phyloP scores from a whole-genome alignment of 495 filamentous ascomycete genomes.

The Neurospora sp. region DNA sequence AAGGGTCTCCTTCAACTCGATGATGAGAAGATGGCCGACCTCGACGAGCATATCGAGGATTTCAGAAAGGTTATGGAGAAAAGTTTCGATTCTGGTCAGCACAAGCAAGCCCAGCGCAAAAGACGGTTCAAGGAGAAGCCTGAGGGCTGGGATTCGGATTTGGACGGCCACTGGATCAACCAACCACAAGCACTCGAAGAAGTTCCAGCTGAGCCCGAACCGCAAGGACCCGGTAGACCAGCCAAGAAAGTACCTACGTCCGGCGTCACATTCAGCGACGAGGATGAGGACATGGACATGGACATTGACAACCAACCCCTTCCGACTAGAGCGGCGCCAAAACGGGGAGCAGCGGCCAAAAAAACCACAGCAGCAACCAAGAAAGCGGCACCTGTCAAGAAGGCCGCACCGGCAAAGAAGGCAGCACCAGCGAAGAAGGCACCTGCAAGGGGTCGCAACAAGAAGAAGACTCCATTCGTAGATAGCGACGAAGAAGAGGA shows the following conservation, averaged over 20 bases:
- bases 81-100: constrained; percentile 55
- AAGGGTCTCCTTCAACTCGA: constrained; percentile 63
- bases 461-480: constrained; percentile 44
- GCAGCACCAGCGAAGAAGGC: constrained; percentile 25
- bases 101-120: constrained; percentile 46
- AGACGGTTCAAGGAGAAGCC: constrained; percentile 62
- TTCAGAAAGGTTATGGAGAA: constrained; percentile 62
- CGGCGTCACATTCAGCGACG: constrained; percentile 12
- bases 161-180: constrained; percentile 78
- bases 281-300: constrained; percentile 28
- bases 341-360: constrained; percentile 26
- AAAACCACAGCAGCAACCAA: constrained; percentile 30
- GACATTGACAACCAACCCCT: constrained; percentile 23
- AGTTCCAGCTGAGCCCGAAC: constrained; percentile 32
- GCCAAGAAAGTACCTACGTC: constrained; percentile 2
- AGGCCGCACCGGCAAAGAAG: constrained; percentile 34
- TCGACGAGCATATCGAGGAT: constrained; percentile 61
- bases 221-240: constrained; percentile 23
- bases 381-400: constrained; percentile 30
- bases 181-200: constrained; percentile 56
- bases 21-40: constrained; percentile 47
- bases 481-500: constrained; percentile 55
- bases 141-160: constrained; percentile 73
- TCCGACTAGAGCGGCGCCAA: constrained; percentile 19
- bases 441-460: constrained; percentile 29